A percentile compares a stretch with the other conserved stretches of the same genome.
phyloP scores from a whole-genome alignment of 2,329 filamentous ascomycete genomes.

The Apiospora kogelbergensis region DNA sequence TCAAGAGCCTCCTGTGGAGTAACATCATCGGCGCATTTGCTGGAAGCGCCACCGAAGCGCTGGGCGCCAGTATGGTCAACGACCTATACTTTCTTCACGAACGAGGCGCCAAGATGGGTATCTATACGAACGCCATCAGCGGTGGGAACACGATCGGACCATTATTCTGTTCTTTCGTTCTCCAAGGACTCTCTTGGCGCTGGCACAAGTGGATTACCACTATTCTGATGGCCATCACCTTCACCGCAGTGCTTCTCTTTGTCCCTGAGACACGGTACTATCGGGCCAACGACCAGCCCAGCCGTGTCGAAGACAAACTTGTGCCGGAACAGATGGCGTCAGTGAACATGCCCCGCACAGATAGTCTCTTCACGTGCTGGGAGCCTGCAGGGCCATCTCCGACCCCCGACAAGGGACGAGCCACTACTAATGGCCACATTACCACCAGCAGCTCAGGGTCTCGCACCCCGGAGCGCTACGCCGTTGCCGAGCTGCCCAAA shows the following conservation, averaged over 20 bases:
- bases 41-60: slow-evolving; percentile 42
- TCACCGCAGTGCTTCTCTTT: slow-evolving; percentile 28
- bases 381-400: background rate
- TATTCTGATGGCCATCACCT: slow-evolving; percentile 28
- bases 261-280: slow-evolving; percentile 31
- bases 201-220: slow-evolving; percentile 33
- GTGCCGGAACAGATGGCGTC: background rate
- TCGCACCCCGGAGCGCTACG: background rate
- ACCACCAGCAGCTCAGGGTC: background rate
- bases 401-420: background rate
- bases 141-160: slow-evolving; percentile 32
- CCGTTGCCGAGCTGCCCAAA: slow-evolving; percentile 15
- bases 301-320: slow-evolving; percentile 3
- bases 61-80: slow-evolving; percentile 37
- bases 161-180: slow-evolving; percentile 31
- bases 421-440: background rate
- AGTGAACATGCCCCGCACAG: background rate
- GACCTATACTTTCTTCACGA: slow-evolving; percentile 35
- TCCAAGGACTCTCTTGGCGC: slow-evolving; percentile 29
- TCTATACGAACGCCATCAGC: slow-evolving; percentile 32
- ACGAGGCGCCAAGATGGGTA: slow-evolving; percentile 30
- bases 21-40: slow-evolving; percentile 46
- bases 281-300: background rate
- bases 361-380: background rate
- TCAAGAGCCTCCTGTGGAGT: slow-evolving; percentile 43